phyloP scores from a whole-genome alignment of 1,284 basidiomycete species.

The Puccinia brachypodii region DNA sequence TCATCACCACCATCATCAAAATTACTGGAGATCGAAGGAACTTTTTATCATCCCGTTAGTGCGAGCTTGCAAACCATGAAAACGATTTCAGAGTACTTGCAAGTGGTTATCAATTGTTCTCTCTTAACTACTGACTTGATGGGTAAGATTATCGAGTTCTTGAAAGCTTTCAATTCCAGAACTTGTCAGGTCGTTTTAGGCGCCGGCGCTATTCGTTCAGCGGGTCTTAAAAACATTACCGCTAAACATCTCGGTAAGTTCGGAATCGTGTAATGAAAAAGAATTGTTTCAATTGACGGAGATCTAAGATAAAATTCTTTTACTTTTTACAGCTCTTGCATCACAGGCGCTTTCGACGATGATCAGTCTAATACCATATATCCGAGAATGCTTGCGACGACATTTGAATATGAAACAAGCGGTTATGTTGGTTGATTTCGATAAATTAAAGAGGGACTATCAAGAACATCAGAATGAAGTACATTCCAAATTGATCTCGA shows the following conservation, averaged over 20 bases:
- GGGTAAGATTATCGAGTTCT: constrained; percentile 87
- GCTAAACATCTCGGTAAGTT: constrained; percentile 89
- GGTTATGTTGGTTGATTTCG: constrained; percentile 95
- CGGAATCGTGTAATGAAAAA: too few species aligned
- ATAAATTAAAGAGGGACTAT: constrained; percentile 95
- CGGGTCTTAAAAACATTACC: constrained; percentile 96
- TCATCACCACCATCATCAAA: too few species aligned
- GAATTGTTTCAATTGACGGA: too few species aligned
- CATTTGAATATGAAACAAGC: constrained; percentile 90
- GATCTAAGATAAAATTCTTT: not conserved
- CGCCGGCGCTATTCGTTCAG: constrained; percentile 95
- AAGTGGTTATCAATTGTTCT: constrained; percentile 81
- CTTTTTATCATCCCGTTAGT: constrained; percentile 77
- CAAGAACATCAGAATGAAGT: constrained; percentile 99
- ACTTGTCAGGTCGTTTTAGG: constrained; percentile 98
- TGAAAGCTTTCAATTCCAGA: constrained; percentile 95
- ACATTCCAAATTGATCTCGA: constrained; percentile 92
- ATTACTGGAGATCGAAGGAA: constrained; percentile 77
- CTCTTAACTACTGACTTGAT: constrained; percentile 90
- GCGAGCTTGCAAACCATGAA: constrained; percentile 78
- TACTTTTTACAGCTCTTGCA: constrained; percentile 70
- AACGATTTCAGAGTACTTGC: constrained; percentile 80
- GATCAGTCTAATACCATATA: constrained; percentile 91
- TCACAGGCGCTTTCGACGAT: constrained; percentile 93
- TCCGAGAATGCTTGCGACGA: constrained; percentile 87